phyloP scores from a whole-genome alignment of 148 eudicot species.

The Vaccinium macrocarpon region DNA sequence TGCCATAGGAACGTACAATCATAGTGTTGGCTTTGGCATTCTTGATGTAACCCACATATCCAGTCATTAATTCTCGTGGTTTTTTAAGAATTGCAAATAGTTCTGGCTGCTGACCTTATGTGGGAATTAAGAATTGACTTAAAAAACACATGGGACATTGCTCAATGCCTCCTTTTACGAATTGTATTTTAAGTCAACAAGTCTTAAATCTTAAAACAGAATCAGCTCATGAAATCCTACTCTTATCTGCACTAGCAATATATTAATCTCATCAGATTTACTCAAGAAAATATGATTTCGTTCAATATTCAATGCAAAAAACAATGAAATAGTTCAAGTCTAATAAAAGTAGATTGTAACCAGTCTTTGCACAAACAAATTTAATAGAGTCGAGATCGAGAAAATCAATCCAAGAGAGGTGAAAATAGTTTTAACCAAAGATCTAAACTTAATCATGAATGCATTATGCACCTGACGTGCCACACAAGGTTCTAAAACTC shows the following conservation, averaged over 20 bases:
- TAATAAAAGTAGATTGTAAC: neutral
- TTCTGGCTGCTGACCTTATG: neutral
- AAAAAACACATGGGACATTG: neutral
- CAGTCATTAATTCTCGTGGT: slow-evolving; percentile 4
- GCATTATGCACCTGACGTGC: neutral
- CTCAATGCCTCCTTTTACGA: neutral
- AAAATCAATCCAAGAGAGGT: neutral
- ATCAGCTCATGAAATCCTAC: neutral
- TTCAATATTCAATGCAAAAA: neutral
- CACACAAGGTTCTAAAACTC: too few relatives aligned
- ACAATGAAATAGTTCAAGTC: neutral
- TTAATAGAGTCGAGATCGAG: neutral
- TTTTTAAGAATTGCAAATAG: neutral
- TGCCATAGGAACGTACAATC: neutral
- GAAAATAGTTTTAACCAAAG: neutral
- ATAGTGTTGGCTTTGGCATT: neutral
- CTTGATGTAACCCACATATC: neutral
- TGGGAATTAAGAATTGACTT: neutral
- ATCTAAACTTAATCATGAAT: neutral
- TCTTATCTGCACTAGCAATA: neutral
- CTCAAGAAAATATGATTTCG: neutral
- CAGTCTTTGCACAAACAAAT: neutral
- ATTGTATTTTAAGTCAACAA: neutral
- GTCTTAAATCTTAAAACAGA: neutral
- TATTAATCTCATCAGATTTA: neutral